phyloP scores from a whole-genome alignment of 2,329 filamentous ascomycete species.

The Saccharata proteae region DNA sequence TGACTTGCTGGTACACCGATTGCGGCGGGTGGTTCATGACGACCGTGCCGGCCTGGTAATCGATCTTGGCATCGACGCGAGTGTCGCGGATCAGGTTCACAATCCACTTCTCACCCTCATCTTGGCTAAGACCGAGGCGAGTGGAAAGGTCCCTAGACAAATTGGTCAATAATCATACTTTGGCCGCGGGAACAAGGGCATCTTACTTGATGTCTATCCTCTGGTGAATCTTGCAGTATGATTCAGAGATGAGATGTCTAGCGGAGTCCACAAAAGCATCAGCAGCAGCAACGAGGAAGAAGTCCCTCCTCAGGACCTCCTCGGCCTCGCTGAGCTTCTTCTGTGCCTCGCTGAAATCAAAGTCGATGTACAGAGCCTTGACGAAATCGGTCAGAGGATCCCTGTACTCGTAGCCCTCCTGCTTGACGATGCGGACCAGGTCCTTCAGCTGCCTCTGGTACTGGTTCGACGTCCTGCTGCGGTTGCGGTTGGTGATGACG shows the following conservation, averaged over 20 bases:
- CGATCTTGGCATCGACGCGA: slow-evolving; percentile 94
- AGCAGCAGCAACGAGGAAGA: slow-evolving; percentile 78
- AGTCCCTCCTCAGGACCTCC: slow-evolving; percentile 82
- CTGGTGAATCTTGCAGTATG: slow-evolving; percentile 99
- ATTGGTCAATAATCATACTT: neutral
- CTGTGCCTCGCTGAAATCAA: slow-evolving; percentile 95
- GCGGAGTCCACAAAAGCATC: slow-evolving; percentile 90
- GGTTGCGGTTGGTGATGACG: slow-evolving; percentile 73
- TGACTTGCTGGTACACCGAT: slow-evolving; percentile 98
- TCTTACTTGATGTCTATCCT: slow-evolving; percentile 85
- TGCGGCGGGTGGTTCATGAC: slow-evolving; percentile 99
- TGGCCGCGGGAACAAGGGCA: neutral
- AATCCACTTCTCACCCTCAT: slow-evolving; percentile 99
- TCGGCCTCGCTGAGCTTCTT: slow-evolving; percentile 78
- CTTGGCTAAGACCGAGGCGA: slow-evolving; percentile 79
- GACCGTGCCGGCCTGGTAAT: slow-evolving; percentile 96
- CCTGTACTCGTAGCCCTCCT: slow-evolving; percentile 94
- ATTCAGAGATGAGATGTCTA: slow-evolving; percentile 93
- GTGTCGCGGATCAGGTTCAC: slow-evolving; percentile 98
- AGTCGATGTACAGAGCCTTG: slow-evolving; percentile 89
- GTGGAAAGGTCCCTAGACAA: slow-evolving; percentile 63
- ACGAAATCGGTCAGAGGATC: slow-evolving; percentile 96
- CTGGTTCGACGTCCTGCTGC: slow-evolving; percentile 68
- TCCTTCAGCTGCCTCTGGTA: slow-evolving; percentile 99
- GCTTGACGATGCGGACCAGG: slow-evolving; percentile 84